phyloP scores from a whole-genome alignment of 441 rosid genomes.

The Isatis lusitanica region DNA sequence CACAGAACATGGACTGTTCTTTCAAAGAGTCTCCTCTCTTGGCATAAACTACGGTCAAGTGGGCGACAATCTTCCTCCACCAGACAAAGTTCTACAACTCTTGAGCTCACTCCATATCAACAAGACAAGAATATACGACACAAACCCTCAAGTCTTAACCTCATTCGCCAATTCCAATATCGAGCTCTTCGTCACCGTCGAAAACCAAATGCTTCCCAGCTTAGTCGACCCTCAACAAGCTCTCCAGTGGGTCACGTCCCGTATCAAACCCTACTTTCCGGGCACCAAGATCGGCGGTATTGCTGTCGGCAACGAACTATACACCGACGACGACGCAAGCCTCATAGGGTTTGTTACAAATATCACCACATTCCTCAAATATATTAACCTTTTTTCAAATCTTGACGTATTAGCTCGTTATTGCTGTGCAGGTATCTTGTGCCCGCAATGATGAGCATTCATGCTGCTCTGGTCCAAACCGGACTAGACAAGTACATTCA shows the following conservation, averaged over 20 bases:
- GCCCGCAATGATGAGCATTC: slow-evolving; percentile 63
- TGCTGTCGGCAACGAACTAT: slow-evolving; percentile 65
- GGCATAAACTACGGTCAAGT: slow-evolving; percentile 81
- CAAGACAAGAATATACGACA: slow-evolving; percentile 67
- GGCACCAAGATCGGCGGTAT: slow-evolving; percentile 64
- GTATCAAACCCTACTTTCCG: slow-evolving; percentile 60
- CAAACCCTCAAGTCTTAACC: slow-evolving; percentile 58
- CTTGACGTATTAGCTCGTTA: background rate
- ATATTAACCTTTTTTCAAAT: background rate
- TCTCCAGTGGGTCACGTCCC: slow-evolving; percentile 66
- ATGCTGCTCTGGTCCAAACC: slow-evolving; percentile 53
- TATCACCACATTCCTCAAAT: slow-evolving; percentile 10
- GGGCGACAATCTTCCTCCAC: slow-evolving; percentile 59
- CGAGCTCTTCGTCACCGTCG: slow-evolving; percentile 64
- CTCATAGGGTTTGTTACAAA: slow-evolving; percentile 39
- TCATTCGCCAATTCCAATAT: slow-evolving; percentile 58
- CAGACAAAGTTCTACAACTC: slow-evolving; percentile 55
- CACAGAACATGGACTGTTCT: slow-evolving; percentile 47
- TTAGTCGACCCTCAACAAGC: slow-evolving; percentile 63
- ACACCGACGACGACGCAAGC: slow-evolving; percentile 49
- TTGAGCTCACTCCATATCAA: slow-evolving; percentile 51
- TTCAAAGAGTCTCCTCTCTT: slow-evolving; percentile 49
- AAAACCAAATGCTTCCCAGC: slow-evolving; percentile 53
- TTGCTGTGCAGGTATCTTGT: slow-evolving; percentile 44
- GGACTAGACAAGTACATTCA: slow-evolving; percentile 59